These are phyloP conservation scores for Chytridium lagenaria DNA, from an alignment of 371 early-diverging fungal genomes.

Conservation along the genomic window DNA sequence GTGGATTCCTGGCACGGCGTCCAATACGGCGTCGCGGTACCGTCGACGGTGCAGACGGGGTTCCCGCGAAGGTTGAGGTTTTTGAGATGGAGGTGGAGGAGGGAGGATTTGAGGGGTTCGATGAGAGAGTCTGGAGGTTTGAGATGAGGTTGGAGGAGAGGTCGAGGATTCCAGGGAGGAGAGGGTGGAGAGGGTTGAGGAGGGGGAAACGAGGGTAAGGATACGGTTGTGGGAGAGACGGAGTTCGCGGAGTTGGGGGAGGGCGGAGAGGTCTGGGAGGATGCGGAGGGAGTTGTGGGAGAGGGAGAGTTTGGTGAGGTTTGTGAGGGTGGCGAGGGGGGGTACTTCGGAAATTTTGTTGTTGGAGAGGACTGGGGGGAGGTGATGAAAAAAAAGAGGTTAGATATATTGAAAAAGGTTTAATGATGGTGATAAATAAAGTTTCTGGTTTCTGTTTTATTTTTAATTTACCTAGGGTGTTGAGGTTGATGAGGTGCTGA, in stretches of 20 bases:
- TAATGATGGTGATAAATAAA: too few species aligned
- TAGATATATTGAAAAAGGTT: conserved; percentile 13
- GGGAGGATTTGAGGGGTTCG: conserved; percentile 66
- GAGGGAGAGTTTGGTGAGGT: conserved; percentile 76
- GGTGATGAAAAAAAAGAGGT: neutral
- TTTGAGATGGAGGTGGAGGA: conserved; percentile 50
- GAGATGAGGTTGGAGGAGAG: conserved; percentile 73
- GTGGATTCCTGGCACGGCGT: conserved; percentile 73
- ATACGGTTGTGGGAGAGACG: conserved; percentile 82
- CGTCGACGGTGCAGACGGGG: conserved; percentile 58
- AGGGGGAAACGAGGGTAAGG: conserved; percentile 58
- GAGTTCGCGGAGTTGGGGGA: conserved; percentile 71
- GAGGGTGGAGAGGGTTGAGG: conserved; percentile 16
- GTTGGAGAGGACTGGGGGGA: conserved; percentile 80
- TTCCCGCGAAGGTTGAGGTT: conserved; percentile 85
- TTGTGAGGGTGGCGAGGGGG: conserved; percentile 57
- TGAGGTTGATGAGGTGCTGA: conserved; percentile 67
- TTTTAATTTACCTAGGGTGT: conserved; percentile 79
- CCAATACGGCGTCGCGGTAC: conserved; percentile 56
- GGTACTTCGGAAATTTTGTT: conserved; percentile 72
- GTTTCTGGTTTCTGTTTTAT: too few species aligned
- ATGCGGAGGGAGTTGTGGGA: conserved; percentile 73
- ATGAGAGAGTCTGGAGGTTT: conserved; percentile 60
- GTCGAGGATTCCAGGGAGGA: conserved; percentile 68
- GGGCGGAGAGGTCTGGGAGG: conserved; percentile 71